Evolutionary conservation across 208 protist genomes (phyloP).

Genomic region (Trypanosoma scelopori): DNA sequence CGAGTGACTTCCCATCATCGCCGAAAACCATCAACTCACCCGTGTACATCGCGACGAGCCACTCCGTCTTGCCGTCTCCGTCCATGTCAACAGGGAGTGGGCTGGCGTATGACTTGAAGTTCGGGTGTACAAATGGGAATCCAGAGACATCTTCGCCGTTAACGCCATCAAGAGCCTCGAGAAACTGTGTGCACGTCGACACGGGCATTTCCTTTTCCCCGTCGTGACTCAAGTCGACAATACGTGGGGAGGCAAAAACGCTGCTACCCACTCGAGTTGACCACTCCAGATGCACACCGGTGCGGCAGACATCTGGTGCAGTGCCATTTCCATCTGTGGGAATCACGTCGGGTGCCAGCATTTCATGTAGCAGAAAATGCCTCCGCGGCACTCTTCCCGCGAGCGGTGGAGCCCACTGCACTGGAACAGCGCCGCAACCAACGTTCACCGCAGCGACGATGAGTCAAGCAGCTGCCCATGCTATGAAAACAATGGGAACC

Average conservation of each 20-base stretch:
- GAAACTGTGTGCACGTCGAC: conserved; percentile 69
- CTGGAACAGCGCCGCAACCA: not conserved
- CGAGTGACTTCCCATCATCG: conserved; percentile 53
- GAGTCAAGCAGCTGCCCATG: not conserved
- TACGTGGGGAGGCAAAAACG: conserved; percentile 72
- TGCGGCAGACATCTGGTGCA: conserved; percentile 36
- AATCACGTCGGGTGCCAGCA: conserved; percentile 5
- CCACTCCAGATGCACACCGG: conserved; percentile 70
- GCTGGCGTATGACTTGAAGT: conserved; percentile 76
- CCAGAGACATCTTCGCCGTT: conserved; percentile 61
- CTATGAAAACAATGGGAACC: too few species aligned
- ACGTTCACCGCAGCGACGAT: not conserved
- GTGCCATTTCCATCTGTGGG: not conserved
- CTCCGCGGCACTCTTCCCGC: not conserved
- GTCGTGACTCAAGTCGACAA: conserved; percentile 78
- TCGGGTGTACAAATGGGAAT: conserved; percentile 80
- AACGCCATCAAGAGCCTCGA: conserved; percentile 64
- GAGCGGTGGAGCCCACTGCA: conserved; percentile 18
- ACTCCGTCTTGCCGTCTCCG: conserved; percentile 76
- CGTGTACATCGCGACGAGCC: conserved; percentile 82
- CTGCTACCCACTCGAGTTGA: conserved; percentile 75
- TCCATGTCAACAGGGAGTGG: conserved; percentile 86
- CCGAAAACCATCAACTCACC: conserved; percentile 87
- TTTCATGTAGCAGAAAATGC: conserved; percentile 10
- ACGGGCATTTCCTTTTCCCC: conserved; percentile 85